These are phyloP conservation scores for Teratosphaeria pseudoeucalypti DNA, from an alignment of 2,329 filamentous ascomycete species.

Conservation along the genomic window DNA sequence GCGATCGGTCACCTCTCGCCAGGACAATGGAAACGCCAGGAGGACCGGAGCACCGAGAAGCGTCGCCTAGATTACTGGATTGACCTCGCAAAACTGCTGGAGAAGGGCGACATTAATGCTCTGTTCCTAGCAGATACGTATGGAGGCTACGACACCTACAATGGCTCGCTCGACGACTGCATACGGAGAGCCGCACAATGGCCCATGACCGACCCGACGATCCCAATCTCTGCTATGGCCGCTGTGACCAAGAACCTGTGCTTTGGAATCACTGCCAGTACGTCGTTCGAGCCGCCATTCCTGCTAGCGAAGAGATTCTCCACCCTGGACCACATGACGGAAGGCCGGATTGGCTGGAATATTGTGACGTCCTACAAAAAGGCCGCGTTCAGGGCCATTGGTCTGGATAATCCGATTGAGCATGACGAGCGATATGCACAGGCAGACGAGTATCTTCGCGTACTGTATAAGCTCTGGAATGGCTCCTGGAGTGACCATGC, in stretches of 20 bases:
- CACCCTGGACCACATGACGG: conserved; percentile 51
- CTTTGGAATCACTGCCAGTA: conserved; percentile 54
- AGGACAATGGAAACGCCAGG: conserved; percentile 58
- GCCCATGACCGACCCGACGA: conserved; percentile 54
- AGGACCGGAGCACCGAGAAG: conserved; percentile 45
- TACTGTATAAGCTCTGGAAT: conserved; percentile 54
- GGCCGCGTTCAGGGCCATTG: conserved; percentile 52
- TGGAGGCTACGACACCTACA: conserved; percentile 53
- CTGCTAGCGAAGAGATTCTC: conserved; percentile 53
- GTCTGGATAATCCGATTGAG: conserved; percentile 47
- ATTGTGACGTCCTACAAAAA: conserved; percentile 57
- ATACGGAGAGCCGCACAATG: conserved; percentile 40
- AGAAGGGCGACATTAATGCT: conserved; percentile 53
- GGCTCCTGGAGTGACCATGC: conserved; percentile 47
- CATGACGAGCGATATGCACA: conserved; percentile 53
- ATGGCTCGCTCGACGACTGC: conserved; percentile 30
- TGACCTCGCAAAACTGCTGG: conserved; percentile 51
- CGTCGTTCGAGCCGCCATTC: conserved; percentile 53
- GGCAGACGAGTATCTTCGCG: conserved; percentile 51
- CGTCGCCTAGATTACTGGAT: conserved; percentile 53
- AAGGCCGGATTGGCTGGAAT: conserved; percentile 55
- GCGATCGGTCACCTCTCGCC: background rate
- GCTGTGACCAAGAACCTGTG: conserved; percentile 54
- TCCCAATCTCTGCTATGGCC: conserved; percentile 56
- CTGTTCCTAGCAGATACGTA: conserved; percentile 58